phyloP scores from a whole-genome alignment of 2,329 filamentous ascomycete species.

The Venturia pyrina region DNA sequence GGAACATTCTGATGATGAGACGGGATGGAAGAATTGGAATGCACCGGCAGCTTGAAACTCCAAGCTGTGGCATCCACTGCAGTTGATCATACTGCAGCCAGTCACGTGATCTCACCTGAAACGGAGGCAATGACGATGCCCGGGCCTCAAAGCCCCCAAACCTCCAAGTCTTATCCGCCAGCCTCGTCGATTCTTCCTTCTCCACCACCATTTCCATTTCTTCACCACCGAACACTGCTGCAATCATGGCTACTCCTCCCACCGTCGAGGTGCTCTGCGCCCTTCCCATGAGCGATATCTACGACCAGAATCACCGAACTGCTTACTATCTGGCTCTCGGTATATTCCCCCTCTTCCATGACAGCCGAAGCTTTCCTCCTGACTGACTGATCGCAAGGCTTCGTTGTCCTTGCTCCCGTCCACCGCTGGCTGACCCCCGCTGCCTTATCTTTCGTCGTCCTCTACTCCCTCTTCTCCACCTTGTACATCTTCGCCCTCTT shows the following conservation, averaged over 20 bases:
- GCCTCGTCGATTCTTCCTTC: background rate
- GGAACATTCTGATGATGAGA: too few relatives aligned
- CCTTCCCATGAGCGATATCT: constrained; percentile 4
- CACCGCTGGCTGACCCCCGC: constrained; percentile 10
- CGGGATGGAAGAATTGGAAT: too few relatives aligned
- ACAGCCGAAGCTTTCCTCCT: background rate
- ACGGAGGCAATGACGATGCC: background rate
- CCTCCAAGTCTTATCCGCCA: background rate
- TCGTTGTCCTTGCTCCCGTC: constrained; percentile 2
- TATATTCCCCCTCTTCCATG: background rate
- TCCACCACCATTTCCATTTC: background rate
- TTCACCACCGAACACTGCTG: background rate
- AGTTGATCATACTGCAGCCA: too few relatives aligned
- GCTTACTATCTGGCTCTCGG: constrained; percentile 3
- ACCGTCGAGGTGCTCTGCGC: constrained; percentile 8
- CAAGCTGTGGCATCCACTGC: too few relatives aligned
- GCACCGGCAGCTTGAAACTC: too few relatives aligned
- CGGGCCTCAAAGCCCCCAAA: background rate
- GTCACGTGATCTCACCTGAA: background rate
- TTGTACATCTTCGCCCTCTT: constrained; percentile 9
- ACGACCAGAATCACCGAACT: constrained; percentile 7
- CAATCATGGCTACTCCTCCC: background rate
- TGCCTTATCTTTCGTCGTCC: constrained; percentile 3
- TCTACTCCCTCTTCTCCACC: constrained; percentile 11
- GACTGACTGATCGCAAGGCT: background rate